Percentiles rank a stretch among this genome's conserved stretches.
Conservation (phyloP, 192 early-diverging fungal genomes). For the Physocladia obscura region DNA sequence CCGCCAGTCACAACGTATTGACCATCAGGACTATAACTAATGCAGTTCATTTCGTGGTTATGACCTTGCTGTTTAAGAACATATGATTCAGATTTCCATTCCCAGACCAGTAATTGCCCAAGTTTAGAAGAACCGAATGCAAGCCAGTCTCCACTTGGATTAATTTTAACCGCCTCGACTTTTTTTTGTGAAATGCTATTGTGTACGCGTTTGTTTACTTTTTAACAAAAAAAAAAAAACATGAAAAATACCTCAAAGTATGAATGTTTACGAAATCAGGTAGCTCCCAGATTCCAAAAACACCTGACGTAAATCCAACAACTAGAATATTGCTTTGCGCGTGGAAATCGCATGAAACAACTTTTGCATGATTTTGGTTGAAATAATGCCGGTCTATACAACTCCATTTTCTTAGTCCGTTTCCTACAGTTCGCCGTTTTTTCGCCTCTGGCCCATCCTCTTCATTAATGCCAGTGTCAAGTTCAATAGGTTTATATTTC, state of each 20-base stretch:
- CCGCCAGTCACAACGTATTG: constrained; percentile 94
- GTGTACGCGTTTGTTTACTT: no score
- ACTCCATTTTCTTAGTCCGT: constrained; percentile 6
- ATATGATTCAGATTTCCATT: constrained; percentile 99
- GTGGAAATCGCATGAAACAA: constrained; percentile 80
- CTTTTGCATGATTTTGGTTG: constrained; percentile 72
- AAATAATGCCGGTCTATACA: constrained; percentile 67
- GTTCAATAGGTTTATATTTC: constrained; percentile 37
- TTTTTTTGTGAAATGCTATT: constrained; percentile 87
- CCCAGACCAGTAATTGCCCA: constrained; percentile 98
- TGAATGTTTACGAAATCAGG: constrained; percentile 93
- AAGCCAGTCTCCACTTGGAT: constrained; percentile 93
- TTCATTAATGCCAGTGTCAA: constrained; percentile 45
- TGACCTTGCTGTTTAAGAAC: constrained; percentile 99
- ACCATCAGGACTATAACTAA: constrained; percentile 88
- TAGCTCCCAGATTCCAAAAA: constrained; percentile 98
- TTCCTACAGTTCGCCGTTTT: constrained; percentile 54
- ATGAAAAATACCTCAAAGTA: constrained; percentile 73
- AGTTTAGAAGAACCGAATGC: constrained; percentile 89
- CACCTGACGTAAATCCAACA: constrained; percentile 87
- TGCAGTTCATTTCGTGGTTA: constrained; percentile 86
- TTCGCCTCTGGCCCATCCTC: constrained; percentile 37
- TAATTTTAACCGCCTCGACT: constrained; percentile 87
- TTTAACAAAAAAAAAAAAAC: no score
- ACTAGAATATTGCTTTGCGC: constrained; percentile 70